Base-by-base conservation (phyloP, 192 early-diverging fungal species). In the Coemansia sp. region DNA sequence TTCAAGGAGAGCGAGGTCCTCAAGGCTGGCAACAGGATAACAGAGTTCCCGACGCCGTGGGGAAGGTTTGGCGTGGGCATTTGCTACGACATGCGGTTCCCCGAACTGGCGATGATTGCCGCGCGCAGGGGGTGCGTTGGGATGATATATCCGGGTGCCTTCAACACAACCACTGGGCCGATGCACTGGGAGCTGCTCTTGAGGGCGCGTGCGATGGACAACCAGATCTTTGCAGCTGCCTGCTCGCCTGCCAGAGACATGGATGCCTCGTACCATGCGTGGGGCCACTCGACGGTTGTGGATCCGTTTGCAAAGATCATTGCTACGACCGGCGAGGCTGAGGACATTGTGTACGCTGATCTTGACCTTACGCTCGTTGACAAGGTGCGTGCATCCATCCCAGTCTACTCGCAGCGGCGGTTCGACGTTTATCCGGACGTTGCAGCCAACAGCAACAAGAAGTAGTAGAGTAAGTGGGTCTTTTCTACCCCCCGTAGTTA, bases 51-150 rank as follows among this genome's bases (percentile, higher is more conserved):
- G 11, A 97, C 95, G 60, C 83, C 84, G 23, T 93, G 89, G 75
- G 97, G 96, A 26, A 88, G 86, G 62, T 87, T 99, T 65, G 96
- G 96, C 15, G 75, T 98, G 15, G 97, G 89, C 3, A 98, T 99
- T 43, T 99, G 97, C 75, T 99, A 99, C 76, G 97, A 99, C 64
- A 92, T 99, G 14, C 78, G 94, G 64, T 99, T 99, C 75, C 97
- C 97, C 10, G 97, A 99, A 67, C 81, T 96, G 70, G 95, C 97
- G 45, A 96, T 92, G 90, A 87, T 96, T 76, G 95, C 95, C 38
- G 92, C 95, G 6, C 78, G 93, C 44, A 87, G 87, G 58, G 88
- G 94, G 0, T 95, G 94, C 67, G 73, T 96, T 23, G 90, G 88
- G 18, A 96, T 99, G 96, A 88, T 99, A 35, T 99, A 97, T 68